Evolutionary conservation across 1,284 basidiomycete genomes (phyloP), one percentile per base, ranked within the genome.

Genomic region (Stereum hirsutum): DNA sequence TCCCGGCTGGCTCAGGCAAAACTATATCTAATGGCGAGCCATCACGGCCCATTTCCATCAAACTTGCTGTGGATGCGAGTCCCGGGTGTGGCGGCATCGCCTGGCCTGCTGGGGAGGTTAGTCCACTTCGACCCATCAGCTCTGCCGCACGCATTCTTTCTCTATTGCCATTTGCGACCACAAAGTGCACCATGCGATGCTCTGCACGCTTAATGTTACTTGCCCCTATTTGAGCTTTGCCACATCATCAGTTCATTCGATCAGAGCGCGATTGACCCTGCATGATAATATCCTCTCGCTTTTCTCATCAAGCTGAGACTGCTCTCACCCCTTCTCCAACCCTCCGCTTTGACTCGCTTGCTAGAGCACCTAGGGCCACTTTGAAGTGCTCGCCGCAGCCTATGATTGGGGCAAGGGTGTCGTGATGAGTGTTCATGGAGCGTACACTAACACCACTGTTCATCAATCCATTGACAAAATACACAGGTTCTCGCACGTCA

Each of bases 21-120:
- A 39, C 11, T 17, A 8, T 12, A n/a, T 14, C 15, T 6, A 24
- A 7, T 17, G 14, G 21, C n/a, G 12, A 25, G 12, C 14, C 11
- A 11, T 11, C 17, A 25, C 14, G n/a, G n/a, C 23, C 58, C 35
- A 54, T 78, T 49, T 54, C 60, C 2, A 62, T 83, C 46, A 58
- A 58, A 35, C 70, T 90, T 34, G 63, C 66, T 26, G 72, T 91
- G 2, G 89, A 93, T 57, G 80, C 89, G 24, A 74, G 78, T 32
- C 86, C 83, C 19, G 92, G 92, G 2, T 96, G 93, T 58, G 92
- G 92, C 12, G 92, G 92, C 0, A 76, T 92, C 38, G 81, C 90
- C 10, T 96, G 92, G 92, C 90, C 89, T 4, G 87, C 92, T 11
- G 92, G 91, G 49, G 80, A 93, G 74, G 91, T 92, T 49, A 49